A percentile compares a stretch with the other conserved stretches of the same genome.
Evolutionary conservation across 345 rosid species (phyloP).

Genomic region (Boechera stricta): DNA sequence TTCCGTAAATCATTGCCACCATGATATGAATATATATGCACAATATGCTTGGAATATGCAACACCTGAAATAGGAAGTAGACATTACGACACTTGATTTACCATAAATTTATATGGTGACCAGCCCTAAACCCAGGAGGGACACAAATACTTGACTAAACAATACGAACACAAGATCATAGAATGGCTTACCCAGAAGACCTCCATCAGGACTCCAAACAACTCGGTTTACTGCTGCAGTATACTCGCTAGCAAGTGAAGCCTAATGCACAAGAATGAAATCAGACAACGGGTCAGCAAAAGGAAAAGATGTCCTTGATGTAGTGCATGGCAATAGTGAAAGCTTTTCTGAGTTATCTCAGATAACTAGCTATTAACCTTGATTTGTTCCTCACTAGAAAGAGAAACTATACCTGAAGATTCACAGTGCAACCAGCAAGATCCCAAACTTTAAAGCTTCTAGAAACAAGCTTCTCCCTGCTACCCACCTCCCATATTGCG

Average conservation of each 20-base stretch:
- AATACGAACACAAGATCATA: neutral
- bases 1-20: conserved; percentile 55
- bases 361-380: conserved; percentile 28
- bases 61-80: conserved; percentile 56
- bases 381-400: conserved; percentile 16
- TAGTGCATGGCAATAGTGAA: conserved; percentile 21
- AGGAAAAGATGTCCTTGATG: conserved; percentile 9
- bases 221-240: conserved; percentile 66
- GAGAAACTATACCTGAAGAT: conserved; percentile 40
- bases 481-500: conserved; percentile 67
- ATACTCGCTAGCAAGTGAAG: conserved; percentile 62
- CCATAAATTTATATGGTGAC: neutral
- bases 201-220: conserved; percentile 73
- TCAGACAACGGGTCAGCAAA: conserved; percentile 27
- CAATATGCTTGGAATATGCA: conserved; percentile 82
- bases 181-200: conserved; percentile 57
- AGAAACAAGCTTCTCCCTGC: conserved; percentile 55
- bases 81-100: neutral
- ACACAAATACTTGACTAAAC: conserved; percentile 11
- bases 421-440: conserved; percentile 57
- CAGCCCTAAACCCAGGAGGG: conserved; percentile 12
- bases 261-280: conserved; percentile 46
- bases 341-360: conserved; percentile 19
- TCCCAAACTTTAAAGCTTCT: conserved; percentile 76
- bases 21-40: conserved; percentile 72